Evolutionary conservation across 164 flowering plant genomes (phyloP).

Genomic region (Litsea cubeba): DNA sequence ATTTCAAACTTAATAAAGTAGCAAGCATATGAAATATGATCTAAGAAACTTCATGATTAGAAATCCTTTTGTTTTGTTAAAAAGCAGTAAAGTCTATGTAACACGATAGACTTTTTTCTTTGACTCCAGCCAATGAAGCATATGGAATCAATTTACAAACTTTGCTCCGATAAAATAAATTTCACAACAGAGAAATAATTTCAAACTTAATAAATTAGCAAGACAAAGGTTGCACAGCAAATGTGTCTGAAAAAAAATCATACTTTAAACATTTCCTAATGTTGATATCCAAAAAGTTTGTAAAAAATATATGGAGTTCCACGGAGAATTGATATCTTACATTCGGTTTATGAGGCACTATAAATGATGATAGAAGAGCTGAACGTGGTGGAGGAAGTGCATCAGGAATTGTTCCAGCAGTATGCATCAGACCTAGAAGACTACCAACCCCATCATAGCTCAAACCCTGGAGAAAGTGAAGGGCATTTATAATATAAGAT

Average conservation of each 20-base stretch:
- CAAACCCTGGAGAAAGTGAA: constrained; percentile 36
- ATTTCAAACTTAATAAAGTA: not conserved
- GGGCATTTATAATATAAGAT: too few species aligned
- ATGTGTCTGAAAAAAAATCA: not conserved
- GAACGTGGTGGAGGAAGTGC: constrained; percentile 77
- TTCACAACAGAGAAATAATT: not conserved
- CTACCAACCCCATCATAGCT: constrained; percentile 54
- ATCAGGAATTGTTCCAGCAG: constrained; percentile 52
- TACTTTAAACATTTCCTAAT: not conserved
- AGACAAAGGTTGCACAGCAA: not conserved
- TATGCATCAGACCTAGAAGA: constrained; percentile 54
- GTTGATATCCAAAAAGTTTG: too few species aligned
- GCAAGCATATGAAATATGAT: not conserved
- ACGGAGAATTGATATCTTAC: constrained; percentile 30
- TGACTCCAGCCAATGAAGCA: not conserved
- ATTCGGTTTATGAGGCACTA: constrained; percentile 46
- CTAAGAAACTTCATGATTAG: not conserved
- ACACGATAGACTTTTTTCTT: not conserved
- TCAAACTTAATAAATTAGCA: not conserved
- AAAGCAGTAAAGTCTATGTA: not conserved
- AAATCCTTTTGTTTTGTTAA: not conserved
- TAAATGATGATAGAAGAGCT: constrained; percentile 53
- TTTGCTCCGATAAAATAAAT: not conserved
- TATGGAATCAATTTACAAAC: not conserved
- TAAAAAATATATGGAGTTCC: not conserved